Percentiles rank a stretch among this genome's conserved stretches.
Evolutionary conservation across 345 rosid genomes (phyloP).

Genomic region (Pugionium dolabratum): DNA sequence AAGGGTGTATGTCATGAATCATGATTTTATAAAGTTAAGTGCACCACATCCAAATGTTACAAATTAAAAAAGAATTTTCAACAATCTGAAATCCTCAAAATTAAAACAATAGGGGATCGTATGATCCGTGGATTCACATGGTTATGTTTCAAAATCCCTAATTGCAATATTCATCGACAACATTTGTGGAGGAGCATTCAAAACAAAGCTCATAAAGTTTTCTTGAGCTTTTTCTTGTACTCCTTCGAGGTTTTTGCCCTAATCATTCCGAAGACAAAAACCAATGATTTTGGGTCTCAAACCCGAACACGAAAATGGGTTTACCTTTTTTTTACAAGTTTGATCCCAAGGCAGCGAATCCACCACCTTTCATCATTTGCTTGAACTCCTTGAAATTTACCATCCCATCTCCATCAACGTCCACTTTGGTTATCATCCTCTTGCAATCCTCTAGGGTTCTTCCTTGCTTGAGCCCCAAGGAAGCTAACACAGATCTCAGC

Average conservation of each 20-base stretch:
- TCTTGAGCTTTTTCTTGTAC: not conserved
- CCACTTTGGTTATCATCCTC: conserved; percentile 86
- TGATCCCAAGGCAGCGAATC: conserved; percentile 75
- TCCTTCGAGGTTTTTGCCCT: conserved; percentile 28
- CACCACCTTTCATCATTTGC: conserved; percentile 96
- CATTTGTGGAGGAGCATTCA: conserved; percentile 23
- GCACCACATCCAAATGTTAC: conserved; percentile 22
- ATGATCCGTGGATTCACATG: conserved; percentile 13
- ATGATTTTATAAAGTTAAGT: not conserved
- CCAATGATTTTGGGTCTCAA: conserved; percentile 33
- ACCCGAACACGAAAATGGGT: conserved; percentile 21
- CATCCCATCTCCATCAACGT: conserved; percentile 97
- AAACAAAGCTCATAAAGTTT: conserved; percentile 29
- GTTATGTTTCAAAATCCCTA: conserved; percentile 29
- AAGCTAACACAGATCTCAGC: conserved; percentile 70
- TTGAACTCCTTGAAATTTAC: conserved; percentile 78
- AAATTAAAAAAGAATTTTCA: conserved; percentile 17
- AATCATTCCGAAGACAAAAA: conserved; percentile 33
- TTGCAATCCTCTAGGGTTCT: conserved; percentile 76
- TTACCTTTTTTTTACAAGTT: conserved; percentile 22
- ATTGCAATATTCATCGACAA: conserved; percentile 21
- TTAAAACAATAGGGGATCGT: conserved; percentile 6
- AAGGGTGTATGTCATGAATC: not conserved
- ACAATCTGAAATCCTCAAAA: conserved; percentile 14
- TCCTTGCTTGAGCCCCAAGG: conserved; percentile 86